Percentiles rank a stretch among this genome's conserved stretches.
Evolutionary conservation across 441 rosid species (phyloP).

Genomic region (Gossypium armourianum): DNA sequence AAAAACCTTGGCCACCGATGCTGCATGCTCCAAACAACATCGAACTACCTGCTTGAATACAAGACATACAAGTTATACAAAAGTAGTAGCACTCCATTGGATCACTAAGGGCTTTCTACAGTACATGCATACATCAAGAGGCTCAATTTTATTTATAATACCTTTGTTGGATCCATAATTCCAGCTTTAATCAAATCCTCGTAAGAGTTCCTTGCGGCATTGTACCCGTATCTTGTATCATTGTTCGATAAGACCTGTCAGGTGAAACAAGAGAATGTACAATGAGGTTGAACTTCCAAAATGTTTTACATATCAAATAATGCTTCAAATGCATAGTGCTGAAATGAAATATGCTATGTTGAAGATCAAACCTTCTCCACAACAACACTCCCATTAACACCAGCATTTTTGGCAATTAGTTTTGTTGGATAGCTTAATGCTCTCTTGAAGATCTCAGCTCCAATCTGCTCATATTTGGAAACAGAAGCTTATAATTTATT

Average conservation of each 20-base stretch:
- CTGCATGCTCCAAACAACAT: slow-evolving; percentile 81
- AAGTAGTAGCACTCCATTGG: neutral
- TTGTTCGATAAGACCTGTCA: slow-evolving; percentile 43
- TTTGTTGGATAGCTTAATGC: slow-evolving; percentile 62
- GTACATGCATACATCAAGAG: neutral
- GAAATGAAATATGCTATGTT: neutral
- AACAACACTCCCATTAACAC: slow-evolving; percentile 57
- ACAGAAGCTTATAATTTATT: neutral
- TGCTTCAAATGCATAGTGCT: neutral
- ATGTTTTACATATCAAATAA: neutral
- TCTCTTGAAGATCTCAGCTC: slow-evolving; percentile 72
- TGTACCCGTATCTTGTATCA: slow-evolving; percentile 54
- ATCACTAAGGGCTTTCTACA: neutral
- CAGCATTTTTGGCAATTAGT: slow-evolving; percentile 71
- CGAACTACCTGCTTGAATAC: slow-evolving; percentile 52
- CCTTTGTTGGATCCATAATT: slow-evolving; percentile 81
- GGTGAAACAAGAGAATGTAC: neutral
- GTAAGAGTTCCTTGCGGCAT: slow-evolving; percentile 57
- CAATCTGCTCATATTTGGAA: slow-evolving; percentile 37
- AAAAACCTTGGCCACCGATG: slow-evolving; percentile 75
- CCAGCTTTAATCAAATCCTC: slow-evolving; percentile 68
- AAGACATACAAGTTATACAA: neutral
- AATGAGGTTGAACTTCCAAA: neutral
- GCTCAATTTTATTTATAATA: slow-evolving; percentile 17
- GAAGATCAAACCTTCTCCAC: slow-evolving; percentile 43